Percentiles rank a stretch among this genome's conserved stretches.
Conservation (phyloP, 768 basidiomycete genomes). For the Macrolepiota albuminosa region DNA sequence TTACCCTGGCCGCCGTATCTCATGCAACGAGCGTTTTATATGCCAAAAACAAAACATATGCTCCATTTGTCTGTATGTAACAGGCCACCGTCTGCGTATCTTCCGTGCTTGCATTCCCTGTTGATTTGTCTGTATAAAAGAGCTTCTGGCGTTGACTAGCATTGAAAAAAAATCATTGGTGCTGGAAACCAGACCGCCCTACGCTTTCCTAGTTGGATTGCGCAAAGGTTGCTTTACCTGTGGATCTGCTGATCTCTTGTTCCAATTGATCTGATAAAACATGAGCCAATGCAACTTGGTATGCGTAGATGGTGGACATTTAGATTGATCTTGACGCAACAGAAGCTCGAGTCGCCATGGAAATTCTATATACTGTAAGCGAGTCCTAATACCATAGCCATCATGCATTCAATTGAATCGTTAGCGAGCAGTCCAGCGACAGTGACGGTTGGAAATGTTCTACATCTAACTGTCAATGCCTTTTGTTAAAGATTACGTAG, state of each 20-base stretch:
- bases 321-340: not conserved
- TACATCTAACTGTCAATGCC: not conserved
- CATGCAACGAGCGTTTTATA: too few species aligned
- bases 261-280: too few species aligned
- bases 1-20: too few species aligned
- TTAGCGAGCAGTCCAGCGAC: not conserved
- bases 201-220: not conserved
- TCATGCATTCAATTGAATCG: too few species aligned
- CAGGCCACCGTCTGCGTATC: too few species aligned
- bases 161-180: too few species aligned
- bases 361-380: not conserved
- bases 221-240: not conserved
- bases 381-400: not conserved
- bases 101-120: too few species aligned
- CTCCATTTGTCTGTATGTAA: too few species aligned
- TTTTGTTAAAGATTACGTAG: not conserved
- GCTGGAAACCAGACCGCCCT: not conserved
- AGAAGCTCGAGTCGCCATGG: not conserved
- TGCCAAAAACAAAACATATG: too few species aligned
- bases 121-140: too few species aligned
- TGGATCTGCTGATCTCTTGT: not conserved
- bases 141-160: too few species aligned
- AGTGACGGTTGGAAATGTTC: not conserved
- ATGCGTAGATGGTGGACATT: not conserved
- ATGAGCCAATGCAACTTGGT: not conserved